phyloP scores from a whole-genome alignment of 768 basidiomycete species.

The Artomyces pyxidatus region DNA sequence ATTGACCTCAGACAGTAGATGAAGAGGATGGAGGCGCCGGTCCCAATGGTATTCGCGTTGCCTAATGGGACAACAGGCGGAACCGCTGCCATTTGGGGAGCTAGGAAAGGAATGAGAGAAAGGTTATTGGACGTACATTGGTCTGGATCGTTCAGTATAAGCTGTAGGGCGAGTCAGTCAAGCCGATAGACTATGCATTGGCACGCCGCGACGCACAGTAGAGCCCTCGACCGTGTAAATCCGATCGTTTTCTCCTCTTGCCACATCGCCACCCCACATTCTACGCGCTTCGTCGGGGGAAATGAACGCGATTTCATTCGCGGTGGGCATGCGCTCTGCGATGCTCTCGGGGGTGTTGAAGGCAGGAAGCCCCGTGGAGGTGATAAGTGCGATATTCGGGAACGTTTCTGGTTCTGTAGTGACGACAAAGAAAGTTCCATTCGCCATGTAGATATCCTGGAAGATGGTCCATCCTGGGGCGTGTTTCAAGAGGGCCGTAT shows the following conservation, averaged over 20 bases:
- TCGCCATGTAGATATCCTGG: conserved; percentile 75
- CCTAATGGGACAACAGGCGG: too few species aligned
- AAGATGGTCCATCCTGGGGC: conserved; percentile 84
- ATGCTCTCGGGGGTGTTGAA: conserved; percentile 56
- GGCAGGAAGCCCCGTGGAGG: conserved; percentile 55
- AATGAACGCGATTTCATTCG: conserved; percentile 53
- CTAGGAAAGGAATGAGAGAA: not conserved
- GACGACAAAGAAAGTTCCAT: conserved; percentile 72
- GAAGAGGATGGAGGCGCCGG: too few species aligned
- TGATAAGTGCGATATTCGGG: conserved; percentile 48
- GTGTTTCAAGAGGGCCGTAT: conserved; percentile 52
- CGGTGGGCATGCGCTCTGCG: conserved; percentile 57
- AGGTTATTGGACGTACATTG: conserved; percentile 35
- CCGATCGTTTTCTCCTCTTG: conserved; percentile 28
- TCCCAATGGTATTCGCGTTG: too few species aligned
- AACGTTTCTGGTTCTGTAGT: conserved; percentile 37
- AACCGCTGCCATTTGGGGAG: too few species aligned
- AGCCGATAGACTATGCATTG: not conserved
- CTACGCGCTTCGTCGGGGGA: conserved; percentile 47
- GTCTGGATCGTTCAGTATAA: conserved; percentile 53
- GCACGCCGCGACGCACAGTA: conserved; percentile 50
- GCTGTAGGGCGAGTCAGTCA: conserved; percentile 1
- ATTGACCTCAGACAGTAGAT: too few species aligned
- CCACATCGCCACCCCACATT: conserved; percentile 46
- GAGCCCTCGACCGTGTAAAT: conserved; percentile 66